Base-by-base conservation (phyloP, 805 yeast genomes). In the Pichia cabralensis region DNA sequence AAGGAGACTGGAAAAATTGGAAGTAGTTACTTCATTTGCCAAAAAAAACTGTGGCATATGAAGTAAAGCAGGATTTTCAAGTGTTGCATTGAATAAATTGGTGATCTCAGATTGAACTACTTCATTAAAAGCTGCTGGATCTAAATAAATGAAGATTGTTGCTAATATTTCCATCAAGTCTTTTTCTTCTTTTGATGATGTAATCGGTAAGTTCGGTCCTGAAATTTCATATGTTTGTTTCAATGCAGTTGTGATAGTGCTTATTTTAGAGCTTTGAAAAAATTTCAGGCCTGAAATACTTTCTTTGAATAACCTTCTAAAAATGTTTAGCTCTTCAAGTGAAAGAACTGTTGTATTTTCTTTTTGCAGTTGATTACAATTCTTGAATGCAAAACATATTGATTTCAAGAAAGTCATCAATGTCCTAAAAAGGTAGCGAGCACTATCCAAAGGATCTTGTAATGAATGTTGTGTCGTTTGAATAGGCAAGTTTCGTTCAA, bases 141-240 rank as follows among this genome's bases (percentile, higher is more conserved):
- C 99, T 36, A 94, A 72, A 52, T 85, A 95, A 45, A 86, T 83
- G 57, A 85, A 92, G 47, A 92, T 83, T 1, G 95, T 80, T 0
- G 96, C 96, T 53, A 92, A 75, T 3, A 86, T 79, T 51, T 94
- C 98, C 95, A 92, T 86, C 38, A 88, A 63, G 48, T 92, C 98
- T 47, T 88, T 85, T 39, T 88, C 96, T 50, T 89, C 97, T 46
- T 85, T 86, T 1, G 94, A 76, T 0, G 94, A 82, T 1, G 88
- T 75, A 10, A 84, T 81, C 4, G 95, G 95, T 25, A 83, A 58
- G 38, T 80, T 80, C 5, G 94, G 89, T 8, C 86, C 89, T 12
- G 80, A 73, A 2, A 81, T 69, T 39, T 81, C 82, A 51, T 77
- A 77, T 3, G 60, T 46, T 37, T 51, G 56, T 35, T 45, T 57